phyloP scores from a whole-genome alignment of 306 rosid species.

The Cucurbita maxima region DNA sequence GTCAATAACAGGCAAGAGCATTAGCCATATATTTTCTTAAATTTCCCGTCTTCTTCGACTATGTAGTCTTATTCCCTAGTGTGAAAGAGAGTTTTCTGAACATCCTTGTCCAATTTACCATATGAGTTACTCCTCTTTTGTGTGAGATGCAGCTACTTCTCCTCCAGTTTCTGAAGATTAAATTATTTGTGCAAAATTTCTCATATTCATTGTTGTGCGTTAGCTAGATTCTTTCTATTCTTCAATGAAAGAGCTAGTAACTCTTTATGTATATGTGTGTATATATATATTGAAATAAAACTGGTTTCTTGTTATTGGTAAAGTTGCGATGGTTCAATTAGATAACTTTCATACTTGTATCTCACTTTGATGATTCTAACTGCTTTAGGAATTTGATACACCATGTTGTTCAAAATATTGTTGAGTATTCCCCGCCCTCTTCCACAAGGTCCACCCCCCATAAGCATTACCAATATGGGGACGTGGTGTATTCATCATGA shows the following conservation, averaged over 20 bases:
- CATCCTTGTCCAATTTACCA: not conserved
- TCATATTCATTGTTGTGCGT: not conserved
- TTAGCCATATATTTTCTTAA: not conserved
- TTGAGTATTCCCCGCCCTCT: not conserved
- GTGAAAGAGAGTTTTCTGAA: not conserved
- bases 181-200: not conserved
- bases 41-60: not conserved
- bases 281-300: not conserved
- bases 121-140: not conserved
- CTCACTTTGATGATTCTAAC: not conserved
- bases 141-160: not conserved
- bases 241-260: not conserved
- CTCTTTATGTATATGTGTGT: not conserved
- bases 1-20: constrained; percentile 70
- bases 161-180: not conserved
- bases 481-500: not conserved
- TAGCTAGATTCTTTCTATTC: not conserved
- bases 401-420: not conserved
- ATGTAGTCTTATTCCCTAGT: not conserved
- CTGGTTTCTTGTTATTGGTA: not conserved
- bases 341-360: not conserved
- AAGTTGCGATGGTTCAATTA: not conserved
- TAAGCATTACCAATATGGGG: not conserved
- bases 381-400: not conserved
- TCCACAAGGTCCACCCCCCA: not conserved